Evolutionary conservation across 2,329 filamentous ascomycete genomes (phyloP).

Genomic region (Clarireedia monteithiana): DNA sequence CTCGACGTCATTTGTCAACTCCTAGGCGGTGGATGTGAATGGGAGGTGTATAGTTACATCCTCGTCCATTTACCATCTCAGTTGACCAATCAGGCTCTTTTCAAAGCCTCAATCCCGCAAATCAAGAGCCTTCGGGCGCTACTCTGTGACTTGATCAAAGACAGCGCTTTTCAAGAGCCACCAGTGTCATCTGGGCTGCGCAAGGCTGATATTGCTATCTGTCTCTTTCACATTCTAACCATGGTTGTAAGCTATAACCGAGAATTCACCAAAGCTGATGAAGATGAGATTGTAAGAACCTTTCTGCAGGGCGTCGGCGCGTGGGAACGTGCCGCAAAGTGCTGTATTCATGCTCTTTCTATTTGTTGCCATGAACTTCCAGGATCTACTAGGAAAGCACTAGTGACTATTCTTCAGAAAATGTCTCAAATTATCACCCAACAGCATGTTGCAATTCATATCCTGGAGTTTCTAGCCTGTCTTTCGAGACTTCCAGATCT

Average conservation of each 20-base stretch:
- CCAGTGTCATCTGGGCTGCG: constrained; percentile 71
- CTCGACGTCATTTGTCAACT: constrained; percentile 69
- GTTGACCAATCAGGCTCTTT: constrained; percentile 82
- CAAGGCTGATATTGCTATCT: constrained; percentile 81
- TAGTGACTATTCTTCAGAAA: constrained; percentile 80
- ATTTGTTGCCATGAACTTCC: constrained; percentile 95
- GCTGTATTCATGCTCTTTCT: constrained; percentile 88
- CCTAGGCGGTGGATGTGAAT: constrained; percentile 68
- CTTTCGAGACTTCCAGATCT: constrained; percentile 77
- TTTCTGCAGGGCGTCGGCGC: constrained; percentile 80
- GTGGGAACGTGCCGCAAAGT: constrained; percentile 81
- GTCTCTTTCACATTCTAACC: constrained; percentile 77
- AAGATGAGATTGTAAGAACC: constrained; percentile 80
- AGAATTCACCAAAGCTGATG: constrained; percentile 73
- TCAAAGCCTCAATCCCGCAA: constrained; percentile 64
- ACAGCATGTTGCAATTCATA: constrained; percentile 83
- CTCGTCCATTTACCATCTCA: constrained; percentile 82
- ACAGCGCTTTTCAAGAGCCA: constrained; percentile 72
- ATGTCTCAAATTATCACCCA: constrained; percentile 97
- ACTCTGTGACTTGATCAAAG: constrained; percentile 76
- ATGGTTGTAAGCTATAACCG: constrained; percentile 88
- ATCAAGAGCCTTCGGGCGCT: constrained; percentile 68
- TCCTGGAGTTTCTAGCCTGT: constrained; percentile 89
- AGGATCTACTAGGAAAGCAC: constrained; percentile 73
- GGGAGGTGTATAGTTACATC: constrained; percentile 89